Percentiles rank a stretch among this genome's conserved stretches.
phyloP scores from a whole-genome alignment of 208 protist species.

The Acanthamoeba culbertsoni region DNA sequence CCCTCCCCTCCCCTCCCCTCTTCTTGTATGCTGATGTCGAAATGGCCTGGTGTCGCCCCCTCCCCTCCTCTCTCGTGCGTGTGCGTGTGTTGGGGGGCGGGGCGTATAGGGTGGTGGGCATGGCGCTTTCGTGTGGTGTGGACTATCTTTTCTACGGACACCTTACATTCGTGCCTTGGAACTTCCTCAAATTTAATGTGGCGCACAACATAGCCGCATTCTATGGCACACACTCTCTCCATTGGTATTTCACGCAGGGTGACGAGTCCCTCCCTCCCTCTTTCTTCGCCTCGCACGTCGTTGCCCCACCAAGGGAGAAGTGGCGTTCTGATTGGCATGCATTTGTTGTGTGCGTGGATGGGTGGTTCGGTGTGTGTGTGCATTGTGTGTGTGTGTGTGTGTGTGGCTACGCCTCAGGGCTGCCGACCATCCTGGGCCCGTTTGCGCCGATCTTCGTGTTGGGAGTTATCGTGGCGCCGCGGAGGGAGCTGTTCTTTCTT shows the following conservation, averaged over 20 bases:
- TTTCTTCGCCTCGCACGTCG: conserved; percentile 54
- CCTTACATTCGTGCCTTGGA: conserved; percentile 68
- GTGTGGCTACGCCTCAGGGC: conserved; percentile 85
- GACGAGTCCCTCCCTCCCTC: conserved; percentile 80
- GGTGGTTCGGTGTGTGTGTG: neutral
- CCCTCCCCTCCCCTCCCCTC: neutral
- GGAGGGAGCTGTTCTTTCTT: neutral
- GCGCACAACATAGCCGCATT: conserved; percentile 83
- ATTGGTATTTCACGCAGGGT: conserved; percentile 87
- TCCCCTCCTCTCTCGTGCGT: neutral
- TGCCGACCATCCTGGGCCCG: conserved; percentile 80
- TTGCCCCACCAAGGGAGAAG: neutral
- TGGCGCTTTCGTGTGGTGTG: neutral
- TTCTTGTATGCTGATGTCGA: neutral
- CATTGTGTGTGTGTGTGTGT: neutral
- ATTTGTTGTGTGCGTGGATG: neutral
- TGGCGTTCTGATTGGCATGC: neutral
- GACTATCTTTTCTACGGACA: conserved; percentile 71
- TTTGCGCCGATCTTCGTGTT: conserved; percentile 21
- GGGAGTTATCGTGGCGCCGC: neutral
- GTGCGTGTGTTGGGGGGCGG: conserved; percentile 25
- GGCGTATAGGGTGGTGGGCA: neutral
- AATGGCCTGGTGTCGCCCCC: neutral
- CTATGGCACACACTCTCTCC: conserved; percentile 89
- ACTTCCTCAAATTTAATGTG: conserved; percentile 90